These are phyloP conservation scores for Gracilaria vermiculophylla DNA, from an alignment of 23 red algal species.

Conservation along the genomic window DNA sequence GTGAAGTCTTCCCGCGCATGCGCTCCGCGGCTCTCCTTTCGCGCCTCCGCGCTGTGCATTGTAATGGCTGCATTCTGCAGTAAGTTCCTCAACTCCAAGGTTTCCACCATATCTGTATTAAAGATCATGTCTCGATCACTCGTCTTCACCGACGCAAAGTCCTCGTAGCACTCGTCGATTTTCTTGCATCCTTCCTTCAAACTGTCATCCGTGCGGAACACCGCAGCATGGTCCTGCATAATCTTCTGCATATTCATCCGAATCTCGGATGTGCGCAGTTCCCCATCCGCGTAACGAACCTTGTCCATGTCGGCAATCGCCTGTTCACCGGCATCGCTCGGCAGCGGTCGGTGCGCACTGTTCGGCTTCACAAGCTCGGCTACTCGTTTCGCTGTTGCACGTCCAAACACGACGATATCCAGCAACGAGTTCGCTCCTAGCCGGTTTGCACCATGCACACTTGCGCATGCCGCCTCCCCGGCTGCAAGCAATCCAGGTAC, in stretches of 20 bases:
- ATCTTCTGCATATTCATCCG: conserved; percentile 87
- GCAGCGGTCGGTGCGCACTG: conserved; percentile 54
- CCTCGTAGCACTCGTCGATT: conserved; percentile 83
- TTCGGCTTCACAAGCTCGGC: conserved; percentile 79
- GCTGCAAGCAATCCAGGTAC: conserved; percentile 88
- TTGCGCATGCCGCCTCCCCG: conserved; percentile 94
- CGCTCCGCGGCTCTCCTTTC: conserved; percentile 89
- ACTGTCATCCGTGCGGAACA: conserved; percentile 83
- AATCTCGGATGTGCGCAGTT: conserved; percentile 67
- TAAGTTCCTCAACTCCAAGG: conserved; percentile 93
- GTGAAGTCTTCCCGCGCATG: conserved; percentile 95
- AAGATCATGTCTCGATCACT: conserved; percentile 88
- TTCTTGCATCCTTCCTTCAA: conserved; percentile 78
- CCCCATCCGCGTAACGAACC: conserved; percentile 78
- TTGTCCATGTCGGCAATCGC: conserved; percentile 89
- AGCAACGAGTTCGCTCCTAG: conserved; percentile 93
- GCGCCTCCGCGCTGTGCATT: conserved; percentile 90
- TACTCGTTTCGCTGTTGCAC: conserved; percentile 66
- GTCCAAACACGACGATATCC: conserved; percentile 97
- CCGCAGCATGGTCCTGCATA: conserved; percentile 93
- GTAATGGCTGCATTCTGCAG: conserved; percentile 94
- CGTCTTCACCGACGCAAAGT: conserved; percentile 72
- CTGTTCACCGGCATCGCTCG: conserved; percentile 56
- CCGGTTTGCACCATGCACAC: conserved; percentile 94
- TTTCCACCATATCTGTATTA: conserved; percentile 95